Conservation (phyloP, 139 green algal genomes). For the Volvox africanus region DNA sequence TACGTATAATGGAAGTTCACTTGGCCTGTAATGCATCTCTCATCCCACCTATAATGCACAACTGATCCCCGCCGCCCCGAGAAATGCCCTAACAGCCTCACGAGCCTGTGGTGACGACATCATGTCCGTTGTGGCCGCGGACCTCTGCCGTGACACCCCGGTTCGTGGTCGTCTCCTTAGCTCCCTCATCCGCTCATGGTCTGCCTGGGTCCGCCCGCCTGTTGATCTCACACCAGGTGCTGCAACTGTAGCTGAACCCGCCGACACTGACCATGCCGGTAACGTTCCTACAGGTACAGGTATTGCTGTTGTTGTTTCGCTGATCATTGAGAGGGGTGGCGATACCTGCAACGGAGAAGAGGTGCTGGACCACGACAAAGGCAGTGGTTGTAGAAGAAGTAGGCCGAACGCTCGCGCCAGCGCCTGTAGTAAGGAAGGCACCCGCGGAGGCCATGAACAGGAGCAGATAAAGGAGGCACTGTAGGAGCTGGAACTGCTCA, state of each 20-base stretch:
- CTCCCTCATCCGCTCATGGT: neutral
- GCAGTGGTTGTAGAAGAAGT: neutral
- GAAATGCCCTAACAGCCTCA: neutral
- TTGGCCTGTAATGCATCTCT: too few relatives aligned
- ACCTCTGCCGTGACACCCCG: neutral
- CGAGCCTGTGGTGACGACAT: neutral
- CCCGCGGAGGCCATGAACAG: neutral
- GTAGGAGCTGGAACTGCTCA: neutral
- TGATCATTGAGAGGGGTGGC: neutral
- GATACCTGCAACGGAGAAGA: neutral
- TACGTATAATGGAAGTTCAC: too few relatives aligned
- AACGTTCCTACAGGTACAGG: neutral
- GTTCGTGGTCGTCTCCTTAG: neutral
- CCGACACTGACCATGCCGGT: neutral
- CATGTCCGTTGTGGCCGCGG: neutral
- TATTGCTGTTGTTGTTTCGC: neutral
- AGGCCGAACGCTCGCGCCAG: constrained; percentile 8
- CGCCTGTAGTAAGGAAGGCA: neutral
- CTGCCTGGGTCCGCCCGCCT: neutral
- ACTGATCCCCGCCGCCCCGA: neutral
- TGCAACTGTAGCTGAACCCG: neutral
- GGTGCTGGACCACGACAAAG: too few relatives aligned
- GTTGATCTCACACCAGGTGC: neutral
- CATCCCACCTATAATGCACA: too few relatives aligned
- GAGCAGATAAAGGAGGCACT: neutral